A percentile compares a stretch with the other conserved stretches of the same genome.
Evolutionary conservation across 805 yeast genomes (phyloP).

Genomic region (Candida suzukii): DNA sequence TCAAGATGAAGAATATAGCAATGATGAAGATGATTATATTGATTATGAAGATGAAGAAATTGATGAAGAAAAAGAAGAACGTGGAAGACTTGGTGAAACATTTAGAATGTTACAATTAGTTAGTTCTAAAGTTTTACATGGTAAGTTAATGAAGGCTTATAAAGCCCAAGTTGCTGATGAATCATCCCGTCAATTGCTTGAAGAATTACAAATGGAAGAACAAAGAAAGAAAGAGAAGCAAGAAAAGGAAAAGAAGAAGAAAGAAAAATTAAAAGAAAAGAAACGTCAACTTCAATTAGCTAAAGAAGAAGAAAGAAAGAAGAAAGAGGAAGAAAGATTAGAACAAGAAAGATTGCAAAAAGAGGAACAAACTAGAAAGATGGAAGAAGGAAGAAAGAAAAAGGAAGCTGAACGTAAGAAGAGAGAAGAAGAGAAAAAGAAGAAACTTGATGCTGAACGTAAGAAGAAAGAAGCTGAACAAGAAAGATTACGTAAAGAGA

Average conservation of each 20-base stretch:
- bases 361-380: constrained; percentile 33
- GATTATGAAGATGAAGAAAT: constrained; percentile 31
- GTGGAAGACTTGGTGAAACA: constrained; percentile 65
- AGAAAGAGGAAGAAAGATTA: constrained; percentile 47
- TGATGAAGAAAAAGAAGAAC: constrained; percentile 45
- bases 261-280: constrained; percentile 67
- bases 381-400: constrained; percentile 40
- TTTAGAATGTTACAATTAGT: constrained; percentile 74
- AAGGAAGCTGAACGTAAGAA: constrained; percentile 35
- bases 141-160: constrained; percentile 66
- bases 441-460: constrained; percentile 31
- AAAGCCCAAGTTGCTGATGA: constrained; percentile 79
- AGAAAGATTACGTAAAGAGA: constrained; percentile 29
- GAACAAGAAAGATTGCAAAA: constrained; percentile 35
- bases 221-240: constrained; percentile 56
- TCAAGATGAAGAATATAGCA: constrained; percentile 10
- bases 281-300: constrained; percentile 55
- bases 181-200: constrained; percentile 51
- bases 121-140: constrained; percentile 71
- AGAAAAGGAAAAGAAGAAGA: constrained; percentile 55
- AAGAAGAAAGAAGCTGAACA: constrained; percentile 27
- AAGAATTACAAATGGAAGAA: constrained; percentile 67
- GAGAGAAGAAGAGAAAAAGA: constrained; percentile 32
- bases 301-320: constrained; percentile 52
- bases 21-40: constrained; percentile 18